Conservation (phyloP, 2,329 filamentous ascomycete genomes). For the Coniochaeta sp. region DNA sequence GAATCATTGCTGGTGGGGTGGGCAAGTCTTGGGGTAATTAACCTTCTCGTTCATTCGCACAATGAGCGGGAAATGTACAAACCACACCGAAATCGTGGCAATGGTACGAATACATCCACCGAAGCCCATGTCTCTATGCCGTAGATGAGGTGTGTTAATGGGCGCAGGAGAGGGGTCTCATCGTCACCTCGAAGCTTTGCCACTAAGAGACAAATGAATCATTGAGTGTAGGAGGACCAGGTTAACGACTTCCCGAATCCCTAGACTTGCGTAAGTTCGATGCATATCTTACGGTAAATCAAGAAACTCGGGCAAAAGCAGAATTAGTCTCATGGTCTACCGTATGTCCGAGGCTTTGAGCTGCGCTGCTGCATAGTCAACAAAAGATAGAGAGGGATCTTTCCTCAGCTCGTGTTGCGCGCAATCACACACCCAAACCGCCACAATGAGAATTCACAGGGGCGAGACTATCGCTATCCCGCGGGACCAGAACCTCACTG, state of each 20-base stretch:
- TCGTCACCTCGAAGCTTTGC: background rate
- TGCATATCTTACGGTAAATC: background rate
- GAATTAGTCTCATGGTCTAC: background rate
- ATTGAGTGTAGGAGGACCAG: background rate
- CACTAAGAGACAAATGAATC: background rate
- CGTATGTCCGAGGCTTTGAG: background rate
- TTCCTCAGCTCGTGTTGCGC: background rate
- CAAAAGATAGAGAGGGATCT: background rate
- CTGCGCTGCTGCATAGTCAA: background rate
- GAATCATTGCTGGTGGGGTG: background rate
- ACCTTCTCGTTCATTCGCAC: background rate
- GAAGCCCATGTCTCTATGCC: background rate
- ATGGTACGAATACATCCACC: too few species aligned
- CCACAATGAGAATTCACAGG: conserved; percentile 25
- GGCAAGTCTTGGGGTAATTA: background rate
- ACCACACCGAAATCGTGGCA: background rate
- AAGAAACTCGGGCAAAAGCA: background rate
- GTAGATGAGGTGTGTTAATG: background rate
- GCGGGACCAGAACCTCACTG: conserved; percentile 30
- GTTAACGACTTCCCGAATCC: background rate
- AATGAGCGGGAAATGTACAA: background rate
- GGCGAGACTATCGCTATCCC: conserved; percentile 25
- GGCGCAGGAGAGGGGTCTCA: background rate
- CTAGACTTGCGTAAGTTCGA: background rate
- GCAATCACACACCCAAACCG: background rate